Conservation (phyloP, 2,329 filamentous ascomycete genomes). For the Monilinia fructicola region DNA sequence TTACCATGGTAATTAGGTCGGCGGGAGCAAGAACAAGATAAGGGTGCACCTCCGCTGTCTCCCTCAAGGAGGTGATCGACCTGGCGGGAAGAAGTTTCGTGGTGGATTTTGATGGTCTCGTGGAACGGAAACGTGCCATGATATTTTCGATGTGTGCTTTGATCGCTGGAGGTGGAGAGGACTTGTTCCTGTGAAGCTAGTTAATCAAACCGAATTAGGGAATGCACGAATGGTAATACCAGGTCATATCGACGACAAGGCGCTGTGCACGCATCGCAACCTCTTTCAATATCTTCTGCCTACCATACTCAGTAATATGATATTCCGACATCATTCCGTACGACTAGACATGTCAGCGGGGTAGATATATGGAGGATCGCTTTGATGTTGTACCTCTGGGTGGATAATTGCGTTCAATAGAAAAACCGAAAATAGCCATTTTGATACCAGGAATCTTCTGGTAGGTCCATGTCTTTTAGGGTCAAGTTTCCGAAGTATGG, state of each 20-base stretch:
- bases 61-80: constrained; percentile 69
- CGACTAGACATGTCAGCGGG: constrained; percentile 40
- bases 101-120: constrained; percentile 47
- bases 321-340: constrained; percentile 80
- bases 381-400: constrained; percentile 67
- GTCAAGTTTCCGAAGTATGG: constrained; percentile 76
- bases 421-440: constrained; percentile 91
- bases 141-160: constrained; percentile 71
- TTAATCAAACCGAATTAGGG: constrained; percentile 7
- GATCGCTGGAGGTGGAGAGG: constrained; percentile 62
- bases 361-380: background rate
- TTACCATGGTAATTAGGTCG: constrained; percentile 77
- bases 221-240: constrained; percentile 44
- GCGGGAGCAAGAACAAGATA: constrained; percentile 78
- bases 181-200: constrained; percentile 50
- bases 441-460: constrained; percentile 79
- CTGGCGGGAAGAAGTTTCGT: constrained; percentile 66
- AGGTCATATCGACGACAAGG: constrained; percentile 71
- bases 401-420: constrained; percentile 80
- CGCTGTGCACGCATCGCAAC: constrained; percentile 79
- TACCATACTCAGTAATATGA: constrained; percentile 86
- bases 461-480: constrained; percentile 70
- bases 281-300: constrained; percentile 77
- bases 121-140: constrained; percentile 57
- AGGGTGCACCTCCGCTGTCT: constrained; percentile 75